Base-by-base conservation (phyloP, 345 rosid genomes). In the Carallia brachiata region DNA sequence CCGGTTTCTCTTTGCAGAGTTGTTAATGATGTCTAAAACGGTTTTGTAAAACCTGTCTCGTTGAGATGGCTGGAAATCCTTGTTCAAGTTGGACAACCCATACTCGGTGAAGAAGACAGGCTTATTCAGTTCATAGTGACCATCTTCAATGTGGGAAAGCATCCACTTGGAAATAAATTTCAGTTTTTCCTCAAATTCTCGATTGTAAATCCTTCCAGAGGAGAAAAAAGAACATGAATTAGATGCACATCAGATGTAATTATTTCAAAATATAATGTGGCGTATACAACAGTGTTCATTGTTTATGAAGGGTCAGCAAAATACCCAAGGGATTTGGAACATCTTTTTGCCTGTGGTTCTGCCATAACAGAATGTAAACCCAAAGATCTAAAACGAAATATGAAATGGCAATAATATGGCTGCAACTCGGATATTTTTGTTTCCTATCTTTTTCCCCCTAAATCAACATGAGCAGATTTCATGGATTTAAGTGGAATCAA, bases 91-190 rank as follows among this genome's bases (percentile, higher is more conserved):
- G 1, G 97, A 94, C 64, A 87, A 81, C 30, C 97, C 99, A 40
- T 71, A 94, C 76, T 94, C 97, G 0, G 99, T 87, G 82, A 94
- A 94, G 68, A 94, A 75, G 52, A 94, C 87, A 2, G 97, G 99
- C 78, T 86, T 91, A 52, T 81, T 84, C 63, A 94, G 85, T 74
- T 83, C 91, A 36, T 80, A 79, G 74, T 91, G 89, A 4, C 96
- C 93, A 18, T 94, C 97, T 72, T 94, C 96, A 52, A 94, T 88
- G 82, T 94, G 98, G 19, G 97, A 91, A 7, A 58, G 83, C 87
- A 90, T 79, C 98, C 98, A 94, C 78, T 90, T 91, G 61, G 85
- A 74, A 60, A 85, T 85, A 17, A 81, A 93, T 69, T 75, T 81
- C 62, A 86, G 70, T 39, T 88, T 84, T n/a, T 89, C 88, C 85